These are phyloP conservation scores for Oldenlandia corymbosa DNA, from an alignment of 257 asterid species.

Conservation along the genomic window DNA sequence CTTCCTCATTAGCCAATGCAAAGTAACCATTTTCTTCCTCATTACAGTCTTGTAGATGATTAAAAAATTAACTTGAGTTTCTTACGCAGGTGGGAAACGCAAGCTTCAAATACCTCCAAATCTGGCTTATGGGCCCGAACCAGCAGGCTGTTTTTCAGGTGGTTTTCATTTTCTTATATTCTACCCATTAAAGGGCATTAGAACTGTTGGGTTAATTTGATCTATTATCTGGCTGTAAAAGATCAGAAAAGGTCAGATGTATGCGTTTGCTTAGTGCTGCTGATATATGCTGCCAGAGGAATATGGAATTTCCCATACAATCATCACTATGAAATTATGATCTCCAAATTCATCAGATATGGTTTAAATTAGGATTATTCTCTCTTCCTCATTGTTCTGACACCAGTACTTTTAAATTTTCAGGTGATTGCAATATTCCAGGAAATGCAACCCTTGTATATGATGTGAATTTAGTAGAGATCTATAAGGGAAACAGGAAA, in stretches of 20 bases:
- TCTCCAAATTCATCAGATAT: neutral
- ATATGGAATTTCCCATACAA: neutral
- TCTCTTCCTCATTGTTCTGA: neutral
- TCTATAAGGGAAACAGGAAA: conserved; percentile 71
- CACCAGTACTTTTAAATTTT: neutral
- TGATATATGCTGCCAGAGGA: neutral
- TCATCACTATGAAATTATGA: too few relatives aligned
- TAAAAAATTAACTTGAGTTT: neutral
- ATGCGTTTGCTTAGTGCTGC: neutral
- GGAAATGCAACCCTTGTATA: conserved; percentile 78
- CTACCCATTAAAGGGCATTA: neutral
- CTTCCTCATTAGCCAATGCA: too few relatives aligned
- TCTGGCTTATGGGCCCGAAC: conserved; percentile 85
- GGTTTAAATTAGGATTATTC: neutral
- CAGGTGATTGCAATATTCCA: conserved; percentile 93
- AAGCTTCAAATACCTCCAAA: conserved; percentile 80
- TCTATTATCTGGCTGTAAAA: neutral
- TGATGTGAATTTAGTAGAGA: conserved; percentile 57
- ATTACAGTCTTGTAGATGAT: neutral
- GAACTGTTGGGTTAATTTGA: neutral
- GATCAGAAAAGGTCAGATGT: neutral
- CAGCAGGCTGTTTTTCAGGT: conserved; percentile 96
- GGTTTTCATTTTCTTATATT: neutral
- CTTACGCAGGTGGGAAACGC: conserved; percentile 68
- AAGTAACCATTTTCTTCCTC: neutral